phyloP scores from a whole-genome alignment of 1,139 yeast genomes.

The Pichia sp. region DNA sequence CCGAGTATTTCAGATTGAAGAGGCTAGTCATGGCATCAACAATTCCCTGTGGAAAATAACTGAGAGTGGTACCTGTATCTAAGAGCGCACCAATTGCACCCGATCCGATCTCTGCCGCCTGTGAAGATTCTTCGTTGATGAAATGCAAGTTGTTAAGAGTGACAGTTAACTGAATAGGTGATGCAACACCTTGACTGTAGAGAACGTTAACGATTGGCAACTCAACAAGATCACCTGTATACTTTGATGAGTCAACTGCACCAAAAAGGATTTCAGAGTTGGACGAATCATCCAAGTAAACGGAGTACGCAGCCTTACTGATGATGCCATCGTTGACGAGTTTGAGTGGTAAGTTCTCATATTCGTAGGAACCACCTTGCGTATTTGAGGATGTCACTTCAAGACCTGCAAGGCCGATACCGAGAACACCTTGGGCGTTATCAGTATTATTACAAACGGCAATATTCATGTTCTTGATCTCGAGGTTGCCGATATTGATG shows the following conservation, averaged over 20 bases:
- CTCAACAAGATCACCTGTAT: constrained; percentile 37
- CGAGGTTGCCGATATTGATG: constrained; percentile 36
- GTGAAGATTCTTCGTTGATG: background rate
- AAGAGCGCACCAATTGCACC: constrained; percentile 40
- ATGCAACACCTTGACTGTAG: constrained; percentile 20
- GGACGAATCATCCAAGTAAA: constrained; percentile 37
- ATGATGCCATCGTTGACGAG: constrained; percentile 49
- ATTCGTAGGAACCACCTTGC: constrained; percentile 23
- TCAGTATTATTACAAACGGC: constrained; percentile 52
- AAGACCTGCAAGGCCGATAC: constrained; percentile 50
- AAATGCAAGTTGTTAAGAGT: constrained; percentile 29
- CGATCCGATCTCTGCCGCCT: constrained; percentile 30
- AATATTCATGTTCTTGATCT: constrained; percentile 41
- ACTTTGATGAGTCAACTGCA: constrained; percentile 49
- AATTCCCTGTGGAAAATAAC: constrained; percentile 41
- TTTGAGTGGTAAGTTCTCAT: constrained; percentile 52
- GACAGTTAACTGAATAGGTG: constrained; percentile 37
- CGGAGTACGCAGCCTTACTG: constrained; percentile 44
- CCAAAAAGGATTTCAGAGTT: constrained; percentile 48
- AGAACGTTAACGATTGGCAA: constrained; percentile 39
- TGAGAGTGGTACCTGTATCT: constrained; percentile 63
- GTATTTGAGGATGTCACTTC: constrained; percentile 32
- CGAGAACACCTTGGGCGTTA: constrained; percentile 52
- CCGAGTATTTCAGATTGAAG: constrained; percentile 33
- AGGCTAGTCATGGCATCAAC: constrained; percentile 33